Base-by-base conservation (phyloP, 2,329 filamentous ascomycete species). In the Nemania sp. region DNA sequence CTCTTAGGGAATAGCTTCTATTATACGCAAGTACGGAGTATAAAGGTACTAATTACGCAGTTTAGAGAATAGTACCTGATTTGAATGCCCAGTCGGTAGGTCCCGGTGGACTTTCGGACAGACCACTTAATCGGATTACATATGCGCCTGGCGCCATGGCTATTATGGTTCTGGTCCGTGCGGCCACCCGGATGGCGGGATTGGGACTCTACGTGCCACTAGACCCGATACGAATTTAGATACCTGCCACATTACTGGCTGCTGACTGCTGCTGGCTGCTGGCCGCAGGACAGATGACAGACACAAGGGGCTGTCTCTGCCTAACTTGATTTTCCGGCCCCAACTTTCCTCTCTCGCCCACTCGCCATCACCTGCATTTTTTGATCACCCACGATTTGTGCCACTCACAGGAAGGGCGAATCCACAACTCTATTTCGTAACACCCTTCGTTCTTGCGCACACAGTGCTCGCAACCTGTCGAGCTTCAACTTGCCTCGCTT, bases 241-340 rank as follows among this genome's bases (percentile, higher is more conserved):
- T 23, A n/a, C 31, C 26, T 42, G 17, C 43, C 36, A 8, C 46
- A 22, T 37, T 50, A 39, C 40, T 34, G 5, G 8, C 43, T 31
- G 6, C 46, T 28, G 45, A 40, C 46, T 36, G 14, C 33, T 36
- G 14, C n/a, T n/a, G n/a, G n/a, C n/a, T n/a, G 39, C 39, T 26
- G 3, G 11, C 28, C 26, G 30, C 34, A 50, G 41, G 19, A 34
- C 28, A 17, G 40, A 56, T 48, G 53, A 56, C 48, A 40, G 37
- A 39, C 36, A 33, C 33, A 11, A 37, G 24, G 34, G 34, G 26
- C 11, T 19, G 34, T 47, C 37, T 48, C 48, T 56, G 44, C 49
- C 48, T 44, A 41, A 47, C 39, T 15, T 12, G 12, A 46, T 26
- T 40, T 45, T n/a, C 49, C 19, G 34, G 52, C 42, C 52, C 47